Percentiles rank a stretch among this genome's conserved stretches.
Evolutionary conservation across 768 basidiomycete genomes (phyloP).

Genomic region (Gymnopilus junonius): DNA sequence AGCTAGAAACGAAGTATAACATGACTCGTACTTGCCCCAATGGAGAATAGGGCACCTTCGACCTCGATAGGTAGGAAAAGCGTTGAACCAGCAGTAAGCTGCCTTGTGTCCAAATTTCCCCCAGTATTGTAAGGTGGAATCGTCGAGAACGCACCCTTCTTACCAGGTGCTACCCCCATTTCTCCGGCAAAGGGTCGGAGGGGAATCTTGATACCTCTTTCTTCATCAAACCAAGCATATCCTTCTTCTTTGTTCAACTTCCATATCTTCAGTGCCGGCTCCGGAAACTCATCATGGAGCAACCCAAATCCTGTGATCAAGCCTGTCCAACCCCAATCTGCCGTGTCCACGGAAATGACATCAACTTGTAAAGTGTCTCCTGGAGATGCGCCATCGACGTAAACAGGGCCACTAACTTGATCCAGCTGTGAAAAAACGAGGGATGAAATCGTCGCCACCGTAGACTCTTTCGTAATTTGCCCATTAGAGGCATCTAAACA

Average conservation of each 20-base stretch:
- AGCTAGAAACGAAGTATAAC: neutral
- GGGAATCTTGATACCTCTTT: conserved; percentile 51
- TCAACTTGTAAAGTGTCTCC: conserved; percentile 68
- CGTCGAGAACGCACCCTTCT: conserved; percentile 56
- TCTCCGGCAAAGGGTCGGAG: conserved; percentile 64
- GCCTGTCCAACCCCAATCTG: conserved; percentile 68
- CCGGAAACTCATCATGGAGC: conserved; percentile 57
- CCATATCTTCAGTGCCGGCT: conserved; percentile 60
- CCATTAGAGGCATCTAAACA: conserved; percentile 70
- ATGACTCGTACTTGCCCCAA: conserved; percentile 47
- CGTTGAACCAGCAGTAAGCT: conserved; percentile 57
- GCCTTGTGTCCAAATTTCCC: conserved; percentile 65
- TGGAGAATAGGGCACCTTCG: conserved; percentile 62
- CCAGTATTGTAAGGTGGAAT: conserved; percentile 67
- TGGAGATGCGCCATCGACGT: conserved; percentile 51
- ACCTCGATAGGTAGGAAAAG: conserved; percentile 62
- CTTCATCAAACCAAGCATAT: conserved; percentile 56
- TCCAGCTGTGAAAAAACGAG: conserved; percentile 53
- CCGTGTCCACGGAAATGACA: conserved; percentile 53
- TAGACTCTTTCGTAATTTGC: conserved; percentile 52
- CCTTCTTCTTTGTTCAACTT: conserved; percentile 42
- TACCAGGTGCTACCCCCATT: conserved; percentile 63
- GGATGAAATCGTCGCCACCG: conserved; percentile 35
- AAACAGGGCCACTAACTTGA: conserved; percentile 66
- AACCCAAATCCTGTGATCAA: conserved; percentile 64